phyloP scores from a whole-genome alignment of 1,139 yeast genomes.

The Geotrichum phurueaensis region DNA sequence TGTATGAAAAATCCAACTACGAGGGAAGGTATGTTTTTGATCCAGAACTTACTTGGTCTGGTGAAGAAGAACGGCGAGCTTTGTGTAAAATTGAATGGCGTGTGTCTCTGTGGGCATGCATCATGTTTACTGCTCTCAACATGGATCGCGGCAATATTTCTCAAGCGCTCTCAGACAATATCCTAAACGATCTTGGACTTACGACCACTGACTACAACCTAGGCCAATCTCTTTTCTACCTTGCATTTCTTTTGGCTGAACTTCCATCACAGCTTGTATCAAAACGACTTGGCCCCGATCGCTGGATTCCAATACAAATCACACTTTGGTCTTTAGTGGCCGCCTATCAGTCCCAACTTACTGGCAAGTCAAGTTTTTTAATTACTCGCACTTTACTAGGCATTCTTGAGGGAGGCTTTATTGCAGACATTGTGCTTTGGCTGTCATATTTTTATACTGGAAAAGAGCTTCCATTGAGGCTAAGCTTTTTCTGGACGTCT shows the following conservation, averaged over 20 bases:
- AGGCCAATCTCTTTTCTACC: conserved; percentile 43
- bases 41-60: conserved; percentile 44
- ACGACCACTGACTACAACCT: conserved; percentile 46
- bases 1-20: conserved; percentile 42
- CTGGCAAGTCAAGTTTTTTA: conserved; percentile 37
- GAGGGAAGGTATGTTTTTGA: conserved; percentile 45
- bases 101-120: conserved; percentile 43
- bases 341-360: conserved; percentile 41
- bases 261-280: conserved; percentile 51
- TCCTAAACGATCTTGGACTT: conserved; percentile 42
- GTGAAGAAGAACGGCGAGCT: conserved; percentile 41
- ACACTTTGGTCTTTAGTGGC: conserved; percentile 47
- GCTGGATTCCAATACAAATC: conserved; percentile 50
- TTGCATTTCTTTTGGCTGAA: conserved; percentile 45
- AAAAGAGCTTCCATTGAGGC: conserved; percentile 43
- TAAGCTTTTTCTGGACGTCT: conserved; percentile 44
- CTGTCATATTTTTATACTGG: conserved; percentile 49
- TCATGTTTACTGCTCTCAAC: conserved; percentile 47
- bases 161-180: conserved; percentile 47
- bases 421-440: conserved; percentile 48
- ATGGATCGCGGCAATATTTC: conserved; percentile 47
- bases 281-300: conserved; percentile 48
- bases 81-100: conserved; percentile 40
- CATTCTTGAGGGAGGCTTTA: conserved; percentile 49
- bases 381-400: conserved; percentile 45